Evolutionary conservation across 179 eudicot species (phyloP), one percentile per base, ranked within the genome.

Genomic region (Spergularia azorica): DNA sequence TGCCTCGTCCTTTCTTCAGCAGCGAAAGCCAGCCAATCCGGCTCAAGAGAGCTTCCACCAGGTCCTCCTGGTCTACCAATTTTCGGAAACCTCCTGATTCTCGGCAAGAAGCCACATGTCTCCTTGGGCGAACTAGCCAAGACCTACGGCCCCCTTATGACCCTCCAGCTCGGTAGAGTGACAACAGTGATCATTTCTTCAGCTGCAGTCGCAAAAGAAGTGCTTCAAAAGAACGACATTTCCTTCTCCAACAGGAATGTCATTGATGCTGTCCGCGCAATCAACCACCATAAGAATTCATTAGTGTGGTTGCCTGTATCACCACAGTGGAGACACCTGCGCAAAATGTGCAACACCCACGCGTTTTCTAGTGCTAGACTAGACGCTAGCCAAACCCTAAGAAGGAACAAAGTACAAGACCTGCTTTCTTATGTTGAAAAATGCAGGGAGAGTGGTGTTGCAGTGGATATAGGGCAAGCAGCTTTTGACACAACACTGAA

Each of bases 41-140:
- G 18, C 32, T 63, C 36, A 10, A 62, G 52, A 16, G 63, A 9
- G 38, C 67, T 76, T 55, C 84, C 87, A 17, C 85, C 87, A 7
- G 87, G 87, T 63, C 87, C 87, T 5, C 66, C 81, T 10, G 73
- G 80, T 1, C 7, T 81, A 32, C 87, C 87, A 41, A 72, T 84
- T n/a, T 68, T 84, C 36, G 86, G 86, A 0, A 84, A 84, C 73
- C 82, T 84, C 61, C 72, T 79, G 26, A 62, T 52, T 26, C 78
- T 84, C 7, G 84, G 81, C 15, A 63, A 26, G 56, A 84, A 82
- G 8, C 87, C 81, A 41, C 87, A 81, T 61, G 38, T 72, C 70
- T 71, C 74, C 26, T 64, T 81, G n/a, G 54, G 83, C 36, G 63
- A 76, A 13, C 76, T 84, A 4, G 76, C 87, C 32, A 84, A 76